phyloP scores from a whole-genome alignment of 805 yeast species.

The Citeromyces nyonsensis region DNA sequence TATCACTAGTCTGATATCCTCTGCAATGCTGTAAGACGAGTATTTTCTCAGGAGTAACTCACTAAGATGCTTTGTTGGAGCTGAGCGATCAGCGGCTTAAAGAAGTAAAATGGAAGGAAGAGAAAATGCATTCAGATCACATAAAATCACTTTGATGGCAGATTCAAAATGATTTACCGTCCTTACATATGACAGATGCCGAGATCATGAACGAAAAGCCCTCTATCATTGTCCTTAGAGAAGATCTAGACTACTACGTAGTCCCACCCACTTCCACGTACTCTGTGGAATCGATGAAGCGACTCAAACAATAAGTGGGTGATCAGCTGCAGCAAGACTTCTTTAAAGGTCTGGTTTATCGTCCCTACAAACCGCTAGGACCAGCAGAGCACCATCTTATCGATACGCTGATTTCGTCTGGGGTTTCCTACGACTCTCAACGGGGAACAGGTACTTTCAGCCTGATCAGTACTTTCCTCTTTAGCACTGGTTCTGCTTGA shows the following conservation, averaged over 20 bases:
- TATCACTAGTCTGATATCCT: no score
- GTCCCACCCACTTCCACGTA: slow-evolving; percentile 59
- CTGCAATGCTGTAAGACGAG: no score
- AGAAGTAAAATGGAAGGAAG: no score
- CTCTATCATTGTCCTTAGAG: slow-evolving; percentile 80
- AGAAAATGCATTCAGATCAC: no score
- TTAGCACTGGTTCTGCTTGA: slow-evolving; percentile 54
- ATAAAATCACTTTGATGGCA: no score
- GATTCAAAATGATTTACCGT: no score
- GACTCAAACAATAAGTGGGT: slow-evolving; percentile 63
- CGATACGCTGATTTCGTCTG: slow-evolving; percentile 90
- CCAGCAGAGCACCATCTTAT: slow-evolving; percentile 90
- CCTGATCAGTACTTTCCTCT: slow-evolving; percentile 78
- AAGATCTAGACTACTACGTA: slow-evolving; percentile 87
- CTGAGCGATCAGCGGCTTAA: no score
- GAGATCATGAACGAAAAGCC: slow-evolving; percentile 69
- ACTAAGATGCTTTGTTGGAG: no score
- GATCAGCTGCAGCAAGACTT: slow-evolving; percentile 37
- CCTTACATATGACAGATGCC: slow-evolving; percentile 23
- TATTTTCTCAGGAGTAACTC: no score
- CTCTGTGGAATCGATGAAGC: slow-evolving; percentile 41
- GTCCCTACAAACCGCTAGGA: slow-evolving; percentile 38
- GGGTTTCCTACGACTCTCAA: slow-evolving; percentile 44
- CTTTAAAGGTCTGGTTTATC: slow-evolving; percentile 69
- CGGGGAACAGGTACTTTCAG: slow-evolving; percentile 93